Percentiles rank a stretch among this genome's conserved stretches.
Conservation (phyloP, 768 basidiomycete species). For the Mrakia frigida region DNA sequence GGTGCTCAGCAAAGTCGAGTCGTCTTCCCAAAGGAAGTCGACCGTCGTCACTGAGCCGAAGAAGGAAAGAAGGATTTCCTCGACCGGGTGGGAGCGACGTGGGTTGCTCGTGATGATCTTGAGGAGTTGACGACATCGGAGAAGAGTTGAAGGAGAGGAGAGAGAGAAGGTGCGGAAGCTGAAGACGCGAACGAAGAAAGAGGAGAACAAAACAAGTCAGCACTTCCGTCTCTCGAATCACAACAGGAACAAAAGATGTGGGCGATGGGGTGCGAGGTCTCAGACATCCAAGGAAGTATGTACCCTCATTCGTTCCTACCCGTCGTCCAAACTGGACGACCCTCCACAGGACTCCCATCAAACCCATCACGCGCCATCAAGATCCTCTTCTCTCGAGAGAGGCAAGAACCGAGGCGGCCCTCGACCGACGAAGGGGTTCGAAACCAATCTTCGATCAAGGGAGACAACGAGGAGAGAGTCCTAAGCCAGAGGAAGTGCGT, state of each 20-base stretch:
- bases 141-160: background rate
- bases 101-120: background rate
- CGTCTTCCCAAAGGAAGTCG: background rate
- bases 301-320: conserved; percentile 17
- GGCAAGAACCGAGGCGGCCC: conserved; percentile 27
- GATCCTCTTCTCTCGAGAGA: background rate
- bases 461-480: conserved; percentile 17
- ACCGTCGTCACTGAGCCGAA: conserved; percentile 9
- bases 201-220: background rate
- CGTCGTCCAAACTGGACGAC: conserved; percentile 2
- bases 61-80: background rate
- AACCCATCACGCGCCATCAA: conserved; percentile 28
- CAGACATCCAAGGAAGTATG: conserved; percentile 20
- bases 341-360: conserved; percentile 10
- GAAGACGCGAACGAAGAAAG: background rate
- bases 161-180: background rate
- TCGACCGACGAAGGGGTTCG: conserved; percentile 22
- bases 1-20: conserved; percentile 1
- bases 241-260: background rate
- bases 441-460: conserved; percentile 10
- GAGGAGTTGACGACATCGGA: background rate
- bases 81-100: too few relatives aligned
- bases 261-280: background rate
- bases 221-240: background rate
- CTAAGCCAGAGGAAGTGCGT: background rate